Evolutionary conservation across 768 basidiomycete genomes (phyloP).

Genomic region (Macrolepiota fuliginosa): DNA sequence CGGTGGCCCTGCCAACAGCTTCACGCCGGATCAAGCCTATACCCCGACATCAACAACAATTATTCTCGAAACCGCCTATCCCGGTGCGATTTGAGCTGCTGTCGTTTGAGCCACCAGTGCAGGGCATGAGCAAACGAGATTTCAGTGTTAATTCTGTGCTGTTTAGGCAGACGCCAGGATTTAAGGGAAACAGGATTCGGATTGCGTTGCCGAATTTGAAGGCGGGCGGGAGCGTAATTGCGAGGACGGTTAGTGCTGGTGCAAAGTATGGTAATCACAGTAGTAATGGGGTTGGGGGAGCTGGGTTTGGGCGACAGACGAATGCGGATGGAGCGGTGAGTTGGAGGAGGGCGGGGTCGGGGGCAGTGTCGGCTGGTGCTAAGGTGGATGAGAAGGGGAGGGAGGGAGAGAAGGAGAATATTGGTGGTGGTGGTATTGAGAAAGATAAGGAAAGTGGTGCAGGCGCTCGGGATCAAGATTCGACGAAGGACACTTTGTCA

Average conservation of each 20-base stretch:
- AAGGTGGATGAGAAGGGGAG: slow-evolving; percentile 18
- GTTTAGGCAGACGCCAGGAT: slow-evolving; percentile 43
- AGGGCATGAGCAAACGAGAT: slow-evolving; percentile 59
- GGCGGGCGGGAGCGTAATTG: slow-evolving; percentile 25
- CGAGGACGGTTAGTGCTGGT: slow-evolving; percentile 24
- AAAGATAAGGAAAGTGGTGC: background rate
- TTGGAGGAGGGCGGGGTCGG: slow-evolving; percentile 31
- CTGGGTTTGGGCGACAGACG: slow-evolving; percentile 41
- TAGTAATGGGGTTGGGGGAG: slow-evolving; percentile 11
- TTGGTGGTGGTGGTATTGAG: background rate
- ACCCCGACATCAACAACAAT: slow-evolving; percentile 43
- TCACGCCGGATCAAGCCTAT: slow-evolving; percentile 43
- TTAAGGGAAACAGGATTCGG: slow-evolving; percentile 38
- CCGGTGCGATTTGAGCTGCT: slow-evolving; percentile 60
- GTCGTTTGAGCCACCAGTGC: slow-evolving; percentile 70
- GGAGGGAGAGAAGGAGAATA: slow-evolving; percentile 13
- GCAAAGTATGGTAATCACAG: slow-evolving; percentile 22
- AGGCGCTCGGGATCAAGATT: background rate
- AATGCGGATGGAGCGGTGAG: slow-evolving; percentile 38
- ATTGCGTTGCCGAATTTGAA: slow-evolving; percentile 39
- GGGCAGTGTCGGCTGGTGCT: background rate
- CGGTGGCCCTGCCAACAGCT: slow-evolving; percentile 47
- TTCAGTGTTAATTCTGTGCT: slow-evolving; percentile 64
- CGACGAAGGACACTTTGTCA: background rate
- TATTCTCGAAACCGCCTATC: slow-evolving; percentile 35